Conservation (phyloP, 495 filamentous ascomycete species). For the Hypoxylon intermedium region DNA sequence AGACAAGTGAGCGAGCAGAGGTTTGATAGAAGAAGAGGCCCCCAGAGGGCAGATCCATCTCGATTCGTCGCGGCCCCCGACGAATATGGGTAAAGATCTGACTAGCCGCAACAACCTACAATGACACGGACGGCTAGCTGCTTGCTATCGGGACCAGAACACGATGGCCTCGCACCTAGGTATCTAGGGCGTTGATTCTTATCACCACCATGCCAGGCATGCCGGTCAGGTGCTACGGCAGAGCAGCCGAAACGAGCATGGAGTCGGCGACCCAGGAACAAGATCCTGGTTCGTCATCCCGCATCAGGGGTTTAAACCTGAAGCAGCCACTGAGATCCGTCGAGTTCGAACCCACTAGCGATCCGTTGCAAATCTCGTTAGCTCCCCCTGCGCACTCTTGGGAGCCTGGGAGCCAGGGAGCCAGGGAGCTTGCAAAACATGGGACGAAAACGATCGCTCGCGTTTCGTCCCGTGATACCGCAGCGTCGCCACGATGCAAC, state of each 20-base stretch:
- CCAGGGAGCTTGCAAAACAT: no score
- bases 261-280: constrained; percentile 14
- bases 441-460: constrained; percentile 18
- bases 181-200: constrained; percentile 10
- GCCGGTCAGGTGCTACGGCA: neutral
- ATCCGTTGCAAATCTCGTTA: constrained; percentile 29
- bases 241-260: constrained; percentile 25
- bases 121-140: neutral
- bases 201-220: neutral
- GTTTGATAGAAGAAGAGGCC: neutral
- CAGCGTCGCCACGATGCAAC: constrained; percentile 27
- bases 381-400: no score
- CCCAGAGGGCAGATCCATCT: constrained; percentile 4
- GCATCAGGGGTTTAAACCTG: constrained; percentile 36
- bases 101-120: neutral
- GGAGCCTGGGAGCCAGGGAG: no score
- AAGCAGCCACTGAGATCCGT: constrained; percentile 35
- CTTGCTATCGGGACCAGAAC: constrained; percentile 1
- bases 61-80: constrained; percentile 17
- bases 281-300: constrained; percentile 15
- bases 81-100: constrained; percentile 4
- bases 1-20: neutral
- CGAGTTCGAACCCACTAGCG: constrained; percentile 15
- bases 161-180: neutral
- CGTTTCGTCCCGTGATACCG: constrained; percentile 30